These are phyloP conservation scores for Eucommia ulmoides DNA, from an alignment of 257 asterid species.

Conservation along the genomic window DNA sequence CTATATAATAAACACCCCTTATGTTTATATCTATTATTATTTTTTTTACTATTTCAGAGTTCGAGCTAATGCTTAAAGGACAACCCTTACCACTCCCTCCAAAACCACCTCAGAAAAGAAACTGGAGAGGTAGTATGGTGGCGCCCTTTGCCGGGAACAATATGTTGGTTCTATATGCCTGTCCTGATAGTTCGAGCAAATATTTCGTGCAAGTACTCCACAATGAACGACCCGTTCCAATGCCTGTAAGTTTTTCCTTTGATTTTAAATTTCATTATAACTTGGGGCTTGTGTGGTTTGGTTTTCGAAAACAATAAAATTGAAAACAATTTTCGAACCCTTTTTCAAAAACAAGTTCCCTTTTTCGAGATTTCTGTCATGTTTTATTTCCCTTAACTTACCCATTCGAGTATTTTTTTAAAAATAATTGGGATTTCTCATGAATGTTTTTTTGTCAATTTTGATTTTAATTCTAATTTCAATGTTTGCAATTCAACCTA, in stretches of 20 bases:
- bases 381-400: not conserved
- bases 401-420: not conserved
- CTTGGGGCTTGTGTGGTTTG: too few species aligned
- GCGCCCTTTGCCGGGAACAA: slow-evolving; percentile 94
- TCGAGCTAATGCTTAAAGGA: slow-evolving; percentile 55
- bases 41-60: too few species aligned
- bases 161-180: slow-evolving; percentile 63
- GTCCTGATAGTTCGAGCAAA: slow-evolving; percentile 49
- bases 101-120: slow-evolving; percentile 79
- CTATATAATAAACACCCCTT: too few species aligned
- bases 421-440: not conserved
- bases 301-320: not conserved
- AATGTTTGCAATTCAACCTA: too few species aligned
- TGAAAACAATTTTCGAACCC: not conserved
- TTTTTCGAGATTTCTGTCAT: not conserved
- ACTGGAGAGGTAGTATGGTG: slow-evolving; percentile 63
- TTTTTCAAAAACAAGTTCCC: not conserved
- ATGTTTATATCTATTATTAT: too few species aligned
- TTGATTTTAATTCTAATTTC: too few species aligned
- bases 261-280: too few species aligned
- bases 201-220: slow-evolving; percentile 80
- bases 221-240: slow-evolving; percentile 59
- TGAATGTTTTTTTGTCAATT: too few species aligned
- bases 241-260: slow-evolving; percentile 46
- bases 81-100: slow-evolving; percentile 60